Percentiles rank a stretch among this genome's conserved stretches.
Evolutionary conservation across 2,329 filamentous ascomycete genomes (phyloP).

Genomic region (Nothophoma quercina): DNA sequence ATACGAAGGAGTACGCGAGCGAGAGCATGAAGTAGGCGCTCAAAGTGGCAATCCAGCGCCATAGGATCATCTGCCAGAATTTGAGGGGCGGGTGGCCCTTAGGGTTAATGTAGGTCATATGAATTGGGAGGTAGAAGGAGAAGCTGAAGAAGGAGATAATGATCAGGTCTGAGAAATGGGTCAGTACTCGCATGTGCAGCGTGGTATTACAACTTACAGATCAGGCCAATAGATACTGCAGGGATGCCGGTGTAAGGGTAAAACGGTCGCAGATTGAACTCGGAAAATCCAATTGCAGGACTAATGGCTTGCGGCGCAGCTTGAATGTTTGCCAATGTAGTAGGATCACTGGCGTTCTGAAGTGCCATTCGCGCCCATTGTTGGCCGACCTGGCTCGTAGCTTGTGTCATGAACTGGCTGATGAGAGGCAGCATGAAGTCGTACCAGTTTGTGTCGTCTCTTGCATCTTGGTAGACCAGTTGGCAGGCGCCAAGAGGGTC

Average conservation of each 20-base stretch:
- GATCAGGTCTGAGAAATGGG: constrained; percentile 58
- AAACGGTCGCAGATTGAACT: constrained; percentile 67
- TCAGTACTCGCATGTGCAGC: not conserved
- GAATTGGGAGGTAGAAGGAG: constrained; percentile 69
- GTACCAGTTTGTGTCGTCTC: constrained; percentile 64
- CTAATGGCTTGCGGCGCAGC: constrained; percentile 61
- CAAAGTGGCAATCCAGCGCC: constrained; percentile 65
- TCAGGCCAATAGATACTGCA: constrained; percentile 67
- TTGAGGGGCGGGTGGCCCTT: constrained; percentile 65
- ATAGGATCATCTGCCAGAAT: constrained; percentile 65
- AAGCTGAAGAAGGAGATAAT: constrained; percentile 73
- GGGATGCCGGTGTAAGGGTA: constrained; percentile 62
- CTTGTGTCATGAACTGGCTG: constrained; percentile 55
- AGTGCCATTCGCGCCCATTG: constrained; percentile 54
- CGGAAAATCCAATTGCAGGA: constrained; percentile 64
- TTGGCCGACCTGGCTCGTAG: constrained; percentile 59
- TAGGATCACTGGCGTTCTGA: constrained; percentile 51
- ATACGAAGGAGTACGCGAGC: constrained; percentile 69
- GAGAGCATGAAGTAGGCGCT: constrained; percentile 68
- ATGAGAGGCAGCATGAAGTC: constrained; percentile 64
- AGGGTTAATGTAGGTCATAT: constrained; percentile 65
- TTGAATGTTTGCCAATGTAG: constrained; percentile 54
- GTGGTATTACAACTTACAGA: constrained; percentile 50
- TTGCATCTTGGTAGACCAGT: constrained; percentile 62
- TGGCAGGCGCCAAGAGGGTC: constrained; percentile 67